Base-by-base conservation (phyloP, 305 asterid genomes). In the Solanum hybrid region DNA sequence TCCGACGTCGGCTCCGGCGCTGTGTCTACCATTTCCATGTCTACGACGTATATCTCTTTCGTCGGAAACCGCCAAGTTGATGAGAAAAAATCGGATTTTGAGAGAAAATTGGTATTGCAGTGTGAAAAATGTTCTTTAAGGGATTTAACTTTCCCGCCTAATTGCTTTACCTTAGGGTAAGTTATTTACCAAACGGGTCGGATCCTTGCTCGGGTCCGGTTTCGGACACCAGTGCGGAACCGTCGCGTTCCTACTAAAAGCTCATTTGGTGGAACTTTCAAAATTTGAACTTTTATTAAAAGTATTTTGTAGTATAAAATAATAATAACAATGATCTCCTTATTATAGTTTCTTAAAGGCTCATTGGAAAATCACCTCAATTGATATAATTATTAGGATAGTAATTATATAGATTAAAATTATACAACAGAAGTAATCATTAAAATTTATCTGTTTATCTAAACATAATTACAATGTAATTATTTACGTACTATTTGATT, bases 21-120 rank as follows among this genome's bases (percentile, higher is more conserved):
- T 88, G 91, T 87, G 73, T 90, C 93, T 85, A 92, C 80, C 16
- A 42, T 64, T 80, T 36, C 42, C 38, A 80, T 93, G 86, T 81
- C 91, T 92, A 71, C 92, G 73, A 79, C 81, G 72, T 10, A 36
- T 84, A 26, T 27, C 89, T 81, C 31, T 64, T 89, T 89, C 92
- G 51, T 40, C 90, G 84, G 26, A 73, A 78, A 88, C 91, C 86
- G 12, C 89, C 6, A 31, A 31, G 76, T 22, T 31, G 76, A 85
- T 85, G 87, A 85, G 32, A 56, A 22, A 84, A 29, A 17, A 17
- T 84, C 75, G 75, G 87, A 51, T 29, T 84, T 42, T 84, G 40
- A 51, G 40, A 20, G 42, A 84, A 29, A 51, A 84, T 7, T 29
- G 66, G 9, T 12, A 80, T 37, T 80, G 35, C 35, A 38, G 66